Evolutionary conservation across 106 monocot species (phyloP).

Genomic region (Ottelia alismoides): DNA sequence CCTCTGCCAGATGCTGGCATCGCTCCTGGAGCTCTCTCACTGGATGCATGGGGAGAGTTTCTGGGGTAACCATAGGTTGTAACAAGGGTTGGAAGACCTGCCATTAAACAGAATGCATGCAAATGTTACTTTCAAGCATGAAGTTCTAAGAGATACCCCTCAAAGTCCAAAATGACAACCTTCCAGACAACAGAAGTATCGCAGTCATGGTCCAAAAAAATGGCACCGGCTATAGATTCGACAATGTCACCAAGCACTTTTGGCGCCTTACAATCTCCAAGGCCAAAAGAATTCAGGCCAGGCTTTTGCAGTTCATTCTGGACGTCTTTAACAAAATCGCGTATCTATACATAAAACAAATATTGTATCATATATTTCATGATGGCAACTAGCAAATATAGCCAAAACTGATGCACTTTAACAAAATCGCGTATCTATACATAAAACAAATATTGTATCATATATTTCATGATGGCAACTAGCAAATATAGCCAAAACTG

Average conservation of each 20-base stretch:
- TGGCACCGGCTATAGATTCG: conserved; percentile 91
- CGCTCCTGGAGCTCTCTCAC: conserved; percentile 96
- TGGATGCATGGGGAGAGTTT: conserved; percentile 95
- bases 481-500: neutral
- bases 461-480: no score
- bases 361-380: no score
- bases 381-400: no score
- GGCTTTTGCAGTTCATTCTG: conserved; percentile 74
- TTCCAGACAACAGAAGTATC: conserved; percentile 74
- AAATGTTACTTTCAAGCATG: no score
- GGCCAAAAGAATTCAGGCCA: conserved; percentile 87
- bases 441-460: no score
- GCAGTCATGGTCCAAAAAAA: conserved; percentile 64
- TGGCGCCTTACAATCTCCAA: conserved; percentile 97
- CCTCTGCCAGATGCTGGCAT: conserved; percentile 92
- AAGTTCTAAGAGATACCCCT: no score
- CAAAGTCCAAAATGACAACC: no score
- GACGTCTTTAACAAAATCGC: conserved; percentile 94
- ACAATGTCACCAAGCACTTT: conserved; percentile 98
- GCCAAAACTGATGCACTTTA: neutral
- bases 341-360: conserved; percentile 68
- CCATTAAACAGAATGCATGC: neutral
- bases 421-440: conserved; percentile 27
- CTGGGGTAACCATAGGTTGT: conserved; percentile 92
- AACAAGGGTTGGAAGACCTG: conserved; percentile 89